Evolutionary conservation across 345 rosid genomes (phyloP).

Genomic region (Durio zibethinus): DNA sequence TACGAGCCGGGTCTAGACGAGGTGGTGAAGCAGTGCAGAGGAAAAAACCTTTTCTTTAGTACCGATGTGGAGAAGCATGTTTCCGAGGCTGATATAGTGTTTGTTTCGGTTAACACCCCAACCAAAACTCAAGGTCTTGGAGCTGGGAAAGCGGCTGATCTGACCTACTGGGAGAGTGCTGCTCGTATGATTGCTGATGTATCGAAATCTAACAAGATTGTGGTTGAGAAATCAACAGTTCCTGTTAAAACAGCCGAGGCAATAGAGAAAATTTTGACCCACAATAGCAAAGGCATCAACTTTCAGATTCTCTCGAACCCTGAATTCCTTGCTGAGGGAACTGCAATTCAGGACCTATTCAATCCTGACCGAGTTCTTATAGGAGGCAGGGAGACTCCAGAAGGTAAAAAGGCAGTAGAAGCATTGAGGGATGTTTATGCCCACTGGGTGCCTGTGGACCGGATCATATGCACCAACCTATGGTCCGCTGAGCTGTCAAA

Average conservation of each 20-base stretch:
- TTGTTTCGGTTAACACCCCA: conserved; percentile 75
- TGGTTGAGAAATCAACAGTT: conserved; percentile 74
- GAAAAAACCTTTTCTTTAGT: conserved; percentile 60
- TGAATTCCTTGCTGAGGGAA: conserved; percentile 77
- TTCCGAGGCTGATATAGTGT: conserved; percentile 57
- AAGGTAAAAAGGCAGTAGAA: conserved; percentile 48
- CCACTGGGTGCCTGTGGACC: conserved; percentile 66
- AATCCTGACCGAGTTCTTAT: conserved; percentile 65
- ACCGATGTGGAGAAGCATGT: conserved; percentile 68
- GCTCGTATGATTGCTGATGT: conserved; percentile 79
- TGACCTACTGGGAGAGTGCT: conserved; percentile 83
- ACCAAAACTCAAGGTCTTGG: conserved; percentile 74
- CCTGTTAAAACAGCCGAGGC: conserved; percentile 78
- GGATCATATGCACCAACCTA: conserved; percentile 61
- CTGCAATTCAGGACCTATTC: conserved; percentile 54
- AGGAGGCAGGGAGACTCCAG: conserved; percentile 68
- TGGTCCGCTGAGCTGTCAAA: conserved; percentile 80
- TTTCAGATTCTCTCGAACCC: conserved; percentile 76
- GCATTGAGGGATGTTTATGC: conserved; percentile 61
- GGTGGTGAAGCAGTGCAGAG: conserved; percentile 61
- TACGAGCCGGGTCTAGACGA: conserved; percentile 71
- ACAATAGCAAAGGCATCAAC: conserved; percentile 63
- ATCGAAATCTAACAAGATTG: conserved; percentile 64
- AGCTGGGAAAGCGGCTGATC: conserved; percentile 76
- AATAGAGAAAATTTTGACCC: conserved; percentile 65